Evolutionary conservation across 805 yeast genomes (phyloP).

Genomic region (Suhomyces prunicola): DNA sequence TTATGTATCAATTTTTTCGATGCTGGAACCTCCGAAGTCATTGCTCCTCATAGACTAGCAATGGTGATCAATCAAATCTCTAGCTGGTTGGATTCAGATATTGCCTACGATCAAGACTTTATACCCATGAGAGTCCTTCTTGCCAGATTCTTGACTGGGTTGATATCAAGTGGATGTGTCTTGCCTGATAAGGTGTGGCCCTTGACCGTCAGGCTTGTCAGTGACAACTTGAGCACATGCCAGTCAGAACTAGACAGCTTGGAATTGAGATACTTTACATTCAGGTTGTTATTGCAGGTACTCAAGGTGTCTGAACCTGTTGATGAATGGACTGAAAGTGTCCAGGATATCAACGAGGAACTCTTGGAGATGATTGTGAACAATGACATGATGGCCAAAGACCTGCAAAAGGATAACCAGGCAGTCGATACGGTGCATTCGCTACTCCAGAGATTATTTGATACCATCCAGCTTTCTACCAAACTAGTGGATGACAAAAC

Average conservation of each 20-base stretch:
- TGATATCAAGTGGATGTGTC: slow-evolving; percentile 12
- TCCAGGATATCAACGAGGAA: slow-evolving; percentile 37
- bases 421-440: slow-evolving; percentile 33
- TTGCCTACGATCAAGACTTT: slow-evolving; percentile 58
- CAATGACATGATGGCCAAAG: slow-evolving; percentile 15
- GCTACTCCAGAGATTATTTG: slow-evolving; percentile 29
- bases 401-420: slow-evolving; percentile 27
- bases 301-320: slow-evolving; percentile 27
- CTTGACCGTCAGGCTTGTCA: slow-evolving; percentile 34
- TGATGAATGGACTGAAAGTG: slow-evolving; percentile 34
- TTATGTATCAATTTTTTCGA: slow-evolving; percentile 44
- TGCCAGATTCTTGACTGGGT: slow-evolving; percentile 40
- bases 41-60: slow-evolving; percentile 62
- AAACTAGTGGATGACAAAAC: slow-evolving; percentile 27
- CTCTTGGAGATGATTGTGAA: slow-evolving; percentile 42
- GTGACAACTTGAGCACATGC: slow-evolving; percentile 45
- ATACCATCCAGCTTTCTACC: slow-evolving; percentile 20
- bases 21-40: slow-evolving; percentile 34
- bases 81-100: slow-evolving; percentile 60
- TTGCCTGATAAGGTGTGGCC: slow-evolving; percentile 35
- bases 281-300: slow-evolving; percentile 32
- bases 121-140: slow-evolving; percentile 49
- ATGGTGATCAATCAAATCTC: slow-evolving; percentile 56
- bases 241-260: slow-evolving; percentile 33
- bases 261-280: slow-evolving; percentile 46